Evolutionary conservation across 345 rosid species (phyloP).

Genomic region (Linum usitatissimum): DNA sequence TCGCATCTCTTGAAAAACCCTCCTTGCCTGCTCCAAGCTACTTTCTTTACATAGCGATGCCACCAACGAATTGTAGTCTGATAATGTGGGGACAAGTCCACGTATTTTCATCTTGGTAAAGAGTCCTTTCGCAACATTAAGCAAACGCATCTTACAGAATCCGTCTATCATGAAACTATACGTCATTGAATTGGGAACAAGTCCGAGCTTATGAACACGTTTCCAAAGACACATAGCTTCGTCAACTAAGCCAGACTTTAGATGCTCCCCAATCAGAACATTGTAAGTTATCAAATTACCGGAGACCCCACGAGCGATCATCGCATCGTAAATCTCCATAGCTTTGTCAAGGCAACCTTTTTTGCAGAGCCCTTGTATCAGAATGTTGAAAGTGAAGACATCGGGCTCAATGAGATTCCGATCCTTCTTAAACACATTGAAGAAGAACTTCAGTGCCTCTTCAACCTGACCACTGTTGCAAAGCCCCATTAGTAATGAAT

Average conservation of each 20-base stretch:
- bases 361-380: conserved; percentile 54
- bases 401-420: conserved; percentile 32
- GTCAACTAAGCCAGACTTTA: conserved; percentile 33
- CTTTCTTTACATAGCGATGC: conserved; percentile 53
- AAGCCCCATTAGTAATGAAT: conserved; percentile 42
- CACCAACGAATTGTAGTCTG: conserved; percentile 41
- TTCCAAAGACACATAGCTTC: conserved; percentile 57
- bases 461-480: conserved; percentile 38
- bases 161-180: conserved; percentile 43
- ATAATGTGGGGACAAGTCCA: conserved; percentile 26
- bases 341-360: conserved; percentile 37
- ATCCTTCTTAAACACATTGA: conserved; percentile 26
- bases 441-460: conserved; percentile 44
- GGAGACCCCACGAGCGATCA: conserved; percentile 33
- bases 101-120: conserved; percentile 36
- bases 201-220: conserved; percentile 27
- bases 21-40: conserved; percentile 51
- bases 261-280: conserved; percentile 35
- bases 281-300: conserved; percentile 38
- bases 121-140: conserved; percentile 51
- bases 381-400: conserved; percentile 32
- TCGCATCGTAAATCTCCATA: conserved; percentile 28
- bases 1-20: conserved; percentile 43
- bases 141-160: conserved; percentile 40
- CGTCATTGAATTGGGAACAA: conserved; percentile 37